Evolutionary conservation across 179 eudicot species (phyloP).

Genomic region (Spergularia azorica): DNA sequence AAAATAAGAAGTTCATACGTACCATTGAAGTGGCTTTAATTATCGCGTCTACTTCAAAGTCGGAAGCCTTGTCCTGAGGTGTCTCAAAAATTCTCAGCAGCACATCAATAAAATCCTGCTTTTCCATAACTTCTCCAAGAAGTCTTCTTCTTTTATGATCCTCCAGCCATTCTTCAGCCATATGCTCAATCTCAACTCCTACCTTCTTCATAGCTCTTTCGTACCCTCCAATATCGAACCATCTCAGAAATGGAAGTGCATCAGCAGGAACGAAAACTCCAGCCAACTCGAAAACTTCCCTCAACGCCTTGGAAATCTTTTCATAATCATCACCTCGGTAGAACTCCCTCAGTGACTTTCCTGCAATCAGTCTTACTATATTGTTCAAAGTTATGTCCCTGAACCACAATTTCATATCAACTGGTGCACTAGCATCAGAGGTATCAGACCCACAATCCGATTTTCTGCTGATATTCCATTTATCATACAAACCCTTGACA

Average conservation of each 20-base stretch:
- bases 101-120: slow-evolving; percentile 19
- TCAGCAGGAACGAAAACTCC: slow-evolving; percentile 27
- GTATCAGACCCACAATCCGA: no score
- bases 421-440: not conserved
- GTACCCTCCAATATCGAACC: slow-evolving; percentile 42
- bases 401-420: slow-evolving; percentile 34
- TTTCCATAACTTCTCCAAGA: not conserved
- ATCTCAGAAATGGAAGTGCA: slow-evolving; percentile 35
- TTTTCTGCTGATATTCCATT: not conserved
- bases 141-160: slow-evolving; percentile 22
- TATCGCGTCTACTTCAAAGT: no score
- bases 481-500: slow-evolving; percentile 10
- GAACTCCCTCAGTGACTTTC: slow-evolving; percentile 22
- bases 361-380: slow-evolving; percentile 18
- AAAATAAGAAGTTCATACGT: not conserved
- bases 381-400: slow-evolving; percentile 27
- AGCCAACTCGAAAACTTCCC: slow-evolving; percentile 33
- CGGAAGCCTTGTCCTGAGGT: no score
- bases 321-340: slow-evolving; percentile 12
- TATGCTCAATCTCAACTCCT: slow-evolving; percentile 27
- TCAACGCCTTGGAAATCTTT: slow-evolving; percentile 13
- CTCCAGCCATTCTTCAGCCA: slow-evolving; percentile 35
- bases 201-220: slow-evolving; percentile 35
- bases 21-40: not conserved
- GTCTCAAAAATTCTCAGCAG: no score